Base-by-base conservation (phyloP, 352 stramenopile species). In the Pythium vanterpoolii region DNA sequence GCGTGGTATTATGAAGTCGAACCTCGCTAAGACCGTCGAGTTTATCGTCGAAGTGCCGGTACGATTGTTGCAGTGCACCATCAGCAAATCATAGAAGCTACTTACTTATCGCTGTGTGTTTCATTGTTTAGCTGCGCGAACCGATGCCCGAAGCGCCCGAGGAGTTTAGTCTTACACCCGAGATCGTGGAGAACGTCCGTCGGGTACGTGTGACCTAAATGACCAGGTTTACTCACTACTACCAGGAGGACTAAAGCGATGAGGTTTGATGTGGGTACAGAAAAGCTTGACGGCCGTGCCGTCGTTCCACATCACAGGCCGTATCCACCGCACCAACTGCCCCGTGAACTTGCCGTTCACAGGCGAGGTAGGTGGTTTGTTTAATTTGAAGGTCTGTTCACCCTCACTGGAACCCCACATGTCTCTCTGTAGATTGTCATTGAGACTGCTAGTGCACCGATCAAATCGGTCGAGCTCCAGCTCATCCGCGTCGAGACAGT, bases 21-120 rank as follows among this genome's bases (percentile, higher is more conserved):
- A 82, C 23, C 60, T 95, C 43, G 81, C 92, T 64, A 88, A 86
- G 47, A 86, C 74, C 10, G 52, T 97, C 26, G 90, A 97, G 72
- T 96, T 98, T 56, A 90, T 98, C 52, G 87, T 98, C 26, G 86
- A 98, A 81, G 83, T 95, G 8, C 88, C 90, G 27, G 74, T 91
- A 23, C 33, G 56, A 38, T 44, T 4, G 21, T 56, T n/a, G n/a
- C n/a, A n/a, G n/a, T n/a, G n/a, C n/a, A n/a, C n/a, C n/a, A n/a
- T n/a, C n/a, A n/a, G n/a, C n/a, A n/a, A n/a, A n/a, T n/a, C n/a
- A n/a, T n/a, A n/a, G n/a, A n/a, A n/a, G n/a, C n/a, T n/a, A n/a
- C n/a, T n/a, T n/a, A n/a, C n/a, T n/a, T n/a, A n/a, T n/a, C n/a
- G n/a, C n/a, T n/a, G n/a, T n/a, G n/a, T n/a, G 3, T 62, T 24